Evolutionary conservation across 2,329 filamentous ascomycete genomes (phyloP), one percentile per base, ranked within the genome.

Genomic region (Apiospora marii): DNA sequence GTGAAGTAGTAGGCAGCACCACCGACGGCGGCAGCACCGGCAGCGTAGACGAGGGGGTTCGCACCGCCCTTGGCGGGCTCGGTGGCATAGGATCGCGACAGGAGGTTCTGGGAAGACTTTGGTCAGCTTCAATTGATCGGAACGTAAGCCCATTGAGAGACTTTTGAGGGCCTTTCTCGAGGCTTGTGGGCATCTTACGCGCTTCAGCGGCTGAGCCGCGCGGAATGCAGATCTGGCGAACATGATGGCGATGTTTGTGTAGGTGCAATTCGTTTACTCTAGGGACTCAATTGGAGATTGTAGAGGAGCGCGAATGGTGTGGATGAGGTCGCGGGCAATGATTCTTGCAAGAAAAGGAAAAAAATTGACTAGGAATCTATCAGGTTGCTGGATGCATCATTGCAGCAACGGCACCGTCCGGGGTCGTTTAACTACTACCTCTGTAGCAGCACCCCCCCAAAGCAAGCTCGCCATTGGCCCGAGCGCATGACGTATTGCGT

Each of bases 41-140:
- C 91, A 51, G 87, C 86, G 80, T 91, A 92, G 75, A 95, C 82
- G 49, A 90, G 81, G 51, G 88, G 82, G 79, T 89, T 91, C 80
- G 86, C 88, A 80, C 87, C 85, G 74, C 88, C 85, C 83, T 90
- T 90, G 74, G 81, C 72, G 22, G 82, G 78, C 78, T 91, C 87
- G 75, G 93, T 93, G 72, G 95, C 93, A 84, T 97, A 98, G 79
- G 75, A 74, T 70, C 80, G 80, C 53, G 77, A 76, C 19, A 80
- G 68, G 68, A 79, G 74, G 61, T 73, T 74, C 79, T 81, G 69
- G 14, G 58, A 24, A 49, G 24, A 14, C 10, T 30, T 19, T 22
- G 8, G 73, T 80, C 71, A 79, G 77, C 70, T 41, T 44, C 53
- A 69, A 73, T 73, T 71, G 74, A 68, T 51, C 30, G 0, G 58